Percentiles rank a stretch among this genome's conserved stretches.
phyloP scores from a whole-genome alignment of 2,329 filamentous ascomycete species.

The Neofusicoccum sp. region DNA sequence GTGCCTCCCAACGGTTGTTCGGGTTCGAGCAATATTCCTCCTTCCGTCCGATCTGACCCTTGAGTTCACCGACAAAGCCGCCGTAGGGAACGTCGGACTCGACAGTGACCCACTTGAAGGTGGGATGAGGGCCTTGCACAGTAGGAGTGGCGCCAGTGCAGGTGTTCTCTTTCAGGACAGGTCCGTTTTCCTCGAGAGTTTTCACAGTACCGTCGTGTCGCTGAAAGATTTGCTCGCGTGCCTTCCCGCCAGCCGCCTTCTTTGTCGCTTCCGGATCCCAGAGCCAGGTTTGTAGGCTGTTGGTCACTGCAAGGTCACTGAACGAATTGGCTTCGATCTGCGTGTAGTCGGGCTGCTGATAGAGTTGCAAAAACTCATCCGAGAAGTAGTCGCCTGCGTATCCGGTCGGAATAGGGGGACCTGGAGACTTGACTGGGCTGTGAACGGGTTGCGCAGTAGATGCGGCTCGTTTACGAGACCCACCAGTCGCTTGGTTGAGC shows the following conservation, averaged over 20 bases:
- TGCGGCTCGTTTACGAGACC: conserved; percentile 60
- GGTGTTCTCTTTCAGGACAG: conserved; percentile 52
- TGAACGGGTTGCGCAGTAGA: conserved; percentile 39
- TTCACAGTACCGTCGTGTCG: conserved; percentile 56
- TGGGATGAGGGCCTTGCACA: conserved; percentile 58
- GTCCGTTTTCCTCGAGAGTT: conserved; percentile 52
- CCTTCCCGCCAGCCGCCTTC: conserved; percentile 63
- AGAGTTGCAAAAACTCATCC: conserved; percentile 70
- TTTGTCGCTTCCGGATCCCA: conserved; percentile 68
- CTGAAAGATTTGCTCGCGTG: conserved; percentile 68
- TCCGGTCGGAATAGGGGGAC: conserved; percentile 59
- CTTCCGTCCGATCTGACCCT: conserved; percentile 52
- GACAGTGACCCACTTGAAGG: conserved; percentile 67
- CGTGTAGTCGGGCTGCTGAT: conserved; percentile 59
- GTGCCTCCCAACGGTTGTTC: conserved; percentile 46
- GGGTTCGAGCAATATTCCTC: conserved; percentile 48
- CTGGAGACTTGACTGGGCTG: conserved; percentile 71
- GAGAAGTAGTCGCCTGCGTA: conserved; percentile 69
- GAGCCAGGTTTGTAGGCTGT: conserved; percentile 75
- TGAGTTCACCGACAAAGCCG: conserved; percentile 68
- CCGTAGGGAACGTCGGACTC: conserved; percentile 50
- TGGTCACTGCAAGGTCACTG: conserved; percentile 71
- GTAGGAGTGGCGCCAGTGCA: conserved; percentile 50
- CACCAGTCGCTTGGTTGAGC: conserved; percentile 61
- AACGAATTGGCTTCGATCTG: conserved; percentile 72